Conservation (phyloP, 805 yeast species). For the Ogataea dorogensis region DNA sequence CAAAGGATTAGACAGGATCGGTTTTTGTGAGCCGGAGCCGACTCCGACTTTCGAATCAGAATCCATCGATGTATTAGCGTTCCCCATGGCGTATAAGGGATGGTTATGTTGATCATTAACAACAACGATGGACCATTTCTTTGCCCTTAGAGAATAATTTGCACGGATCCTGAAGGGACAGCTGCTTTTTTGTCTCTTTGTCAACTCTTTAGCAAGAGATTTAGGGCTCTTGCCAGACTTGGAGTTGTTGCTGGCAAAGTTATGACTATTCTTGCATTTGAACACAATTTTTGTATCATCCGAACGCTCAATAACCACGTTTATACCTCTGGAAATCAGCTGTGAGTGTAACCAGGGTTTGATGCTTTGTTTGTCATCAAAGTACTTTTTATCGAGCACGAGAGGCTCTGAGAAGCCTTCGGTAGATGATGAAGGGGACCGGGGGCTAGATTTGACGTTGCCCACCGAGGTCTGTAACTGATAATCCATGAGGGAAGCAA, state of each 20-base stretch:
- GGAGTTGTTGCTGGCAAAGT: constrained; percentile 10
- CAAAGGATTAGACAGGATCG: constrained; percentile 7
- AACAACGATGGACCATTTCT: constrained; percentile 59
- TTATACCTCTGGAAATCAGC: constrained; percentile 47
- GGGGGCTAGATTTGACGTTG: constrained; percentile 8
- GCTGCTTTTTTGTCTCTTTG: constrained; percentile 28
- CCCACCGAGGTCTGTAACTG: constrained; percentile 19
- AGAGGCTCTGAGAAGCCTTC: constrained; percentile 9
- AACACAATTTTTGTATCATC: constrained; percentile 61
- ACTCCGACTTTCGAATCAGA: constrained; percentile 10
- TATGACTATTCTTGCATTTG: constrained; percentile 49
- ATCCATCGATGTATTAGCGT: constrained; percentile 8
- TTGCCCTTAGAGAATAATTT: constrained; percentile 50
- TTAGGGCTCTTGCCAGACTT: constrained; percentile 15
- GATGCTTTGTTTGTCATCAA: constrained; percentile 46
- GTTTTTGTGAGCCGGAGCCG: constrained; percentile 8
- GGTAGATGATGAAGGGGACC: constrained; percentile 1
- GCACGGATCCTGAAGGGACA: constrained; percentile 71
- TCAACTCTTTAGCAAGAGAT: constrained; percentile 14
- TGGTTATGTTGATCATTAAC: constrained; percentile 63
- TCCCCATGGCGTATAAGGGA: constrained; percentile 31
- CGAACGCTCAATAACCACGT: constrained; percentile 60
- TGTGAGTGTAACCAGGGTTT: constrained; percentile 62
- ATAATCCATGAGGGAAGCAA: constrained; percentile 12
- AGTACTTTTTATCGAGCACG: constrained; percentile 27